Percentiles rank a stretch among this genome's conserved stretches.
These are phyloP conservation scores for Corymbia calophylla DNA, from an alignment of 441 rosid genomes.

Conservation along the genomic window DNA sequence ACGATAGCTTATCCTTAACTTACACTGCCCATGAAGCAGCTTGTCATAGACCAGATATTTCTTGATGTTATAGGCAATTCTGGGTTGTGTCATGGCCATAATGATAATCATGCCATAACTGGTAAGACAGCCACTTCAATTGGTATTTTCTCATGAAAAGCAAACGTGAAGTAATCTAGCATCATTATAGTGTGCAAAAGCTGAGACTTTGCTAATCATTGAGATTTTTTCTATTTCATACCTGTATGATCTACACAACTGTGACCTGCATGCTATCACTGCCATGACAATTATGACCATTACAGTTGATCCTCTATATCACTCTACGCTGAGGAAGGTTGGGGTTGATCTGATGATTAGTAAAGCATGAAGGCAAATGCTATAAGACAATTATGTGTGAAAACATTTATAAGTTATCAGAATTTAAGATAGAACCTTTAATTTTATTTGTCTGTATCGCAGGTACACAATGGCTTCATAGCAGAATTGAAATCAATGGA, in stretches of 20 bases:
- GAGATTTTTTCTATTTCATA: background rate
- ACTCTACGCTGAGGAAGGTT: background rate
- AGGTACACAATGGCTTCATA: slow-evolving; percentile 92
- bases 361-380: background rate
- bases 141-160: background rate
- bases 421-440: background rate
- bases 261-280: background rate
- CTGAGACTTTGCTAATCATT: background rate
- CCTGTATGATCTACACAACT: background rate
- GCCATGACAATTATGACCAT: background rate
- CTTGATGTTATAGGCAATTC: background rate
- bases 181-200: background rate
- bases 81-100: background rate
- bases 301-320: background rate
- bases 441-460: background rate
- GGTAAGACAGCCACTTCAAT: background rate
- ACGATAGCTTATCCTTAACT: background rate
- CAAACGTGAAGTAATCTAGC: background rate
- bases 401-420: background rate
- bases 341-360: background rate
- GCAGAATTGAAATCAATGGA: slow-evolving; percentile 75
- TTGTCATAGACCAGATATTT: background rate
- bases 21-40: background rate
- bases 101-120: background rate
- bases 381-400: background rate